Evolutionary conservation across 23 red algal species (phyloP).

Genomic region (Gracilaria gracilis): DNA sequence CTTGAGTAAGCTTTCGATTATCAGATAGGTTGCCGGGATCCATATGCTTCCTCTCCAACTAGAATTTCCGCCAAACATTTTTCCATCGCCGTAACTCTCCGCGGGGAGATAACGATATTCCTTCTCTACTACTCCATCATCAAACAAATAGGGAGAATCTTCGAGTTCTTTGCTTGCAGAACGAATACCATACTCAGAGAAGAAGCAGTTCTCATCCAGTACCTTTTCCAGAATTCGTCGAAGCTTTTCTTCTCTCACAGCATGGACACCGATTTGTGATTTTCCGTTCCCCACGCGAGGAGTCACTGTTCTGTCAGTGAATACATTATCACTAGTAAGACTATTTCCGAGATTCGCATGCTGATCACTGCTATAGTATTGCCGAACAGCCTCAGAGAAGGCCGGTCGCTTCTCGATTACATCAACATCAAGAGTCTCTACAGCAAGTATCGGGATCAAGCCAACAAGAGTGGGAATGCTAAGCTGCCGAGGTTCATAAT

Average conservation of each 20-base stretch:
- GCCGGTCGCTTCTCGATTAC: constrained; percentile 13
- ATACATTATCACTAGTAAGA: not conserved
- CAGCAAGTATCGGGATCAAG: not conserved
- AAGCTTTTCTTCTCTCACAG: not conserved
- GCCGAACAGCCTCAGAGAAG: not conserved
- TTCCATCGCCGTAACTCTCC: not conserved
- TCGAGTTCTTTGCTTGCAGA: constrained; percentile 18
- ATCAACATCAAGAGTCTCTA: constrained; percentile 16
- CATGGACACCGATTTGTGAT: not conserved
- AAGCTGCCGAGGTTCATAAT: constrained; percentile 7
- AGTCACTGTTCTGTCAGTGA: not conserved
- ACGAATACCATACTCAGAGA: not conserved
- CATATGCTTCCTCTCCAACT: constrained; percentile 25
- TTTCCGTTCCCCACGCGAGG: not conserved
- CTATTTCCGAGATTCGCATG: constrained; percentile 5
- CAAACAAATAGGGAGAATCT: not conserved
- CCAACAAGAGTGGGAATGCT: constrained; percentile 1
- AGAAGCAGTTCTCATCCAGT: not conserved
- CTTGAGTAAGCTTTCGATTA: constrained; percentile 7
- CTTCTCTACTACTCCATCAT: not conserved
- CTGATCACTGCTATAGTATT: constrained; percentile 8
- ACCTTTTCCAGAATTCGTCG: not conserved
- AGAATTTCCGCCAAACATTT: constrained; percentile 8
- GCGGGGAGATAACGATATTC: constrained; percentile 4
- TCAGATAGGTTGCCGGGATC: not conserved